phyloP scores from a whole-genome alignment of 495 filamentous ascomycete genomes.

The Aspergillus asperescens region DNA sequence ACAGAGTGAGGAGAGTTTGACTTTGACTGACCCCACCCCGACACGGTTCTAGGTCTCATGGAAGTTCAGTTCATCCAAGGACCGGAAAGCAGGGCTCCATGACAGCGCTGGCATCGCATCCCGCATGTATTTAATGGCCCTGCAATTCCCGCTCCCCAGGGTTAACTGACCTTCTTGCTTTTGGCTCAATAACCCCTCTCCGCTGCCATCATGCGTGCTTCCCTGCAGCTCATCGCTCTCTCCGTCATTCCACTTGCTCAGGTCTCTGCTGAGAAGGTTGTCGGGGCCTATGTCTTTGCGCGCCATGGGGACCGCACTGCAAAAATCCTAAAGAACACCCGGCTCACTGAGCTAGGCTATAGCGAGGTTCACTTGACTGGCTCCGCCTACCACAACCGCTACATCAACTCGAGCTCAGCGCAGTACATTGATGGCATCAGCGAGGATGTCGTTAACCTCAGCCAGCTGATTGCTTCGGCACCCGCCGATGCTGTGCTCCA shows the following conservation, averaged over 20 bases:
- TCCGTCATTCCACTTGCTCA: conserved; percentile 25
- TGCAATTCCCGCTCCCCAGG: not conserved
- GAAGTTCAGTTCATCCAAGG: too few species aligned
- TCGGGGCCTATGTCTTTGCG: conserved; percentile 59
- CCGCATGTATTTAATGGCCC: conserved; percentile 1
- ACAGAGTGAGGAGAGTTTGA: not conserved
- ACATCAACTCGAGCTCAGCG: conserved; percentile 47
- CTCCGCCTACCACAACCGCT: conserved; percentile 57
- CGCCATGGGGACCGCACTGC: conserved; percentile 61
- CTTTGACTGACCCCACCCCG: not conserved
- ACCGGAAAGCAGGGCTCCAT: too few species aligned
- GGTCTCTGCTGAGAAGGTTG: conserved; percentile 52
- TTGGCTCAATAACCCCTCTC: not conserved
- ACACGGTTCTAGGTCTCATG: too few species aligned
- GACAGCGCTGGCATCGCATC: not conserved
- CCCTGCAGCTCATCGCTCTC: conserved; percentile 29
- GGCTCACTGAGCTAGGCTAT: conserved; percentile 57
- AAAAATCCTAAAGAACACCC: conserved; percentile 47
- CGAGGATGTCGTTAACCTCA: conserved; percentile 49
- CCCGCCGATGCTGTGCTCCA: conserved; percentile 60
- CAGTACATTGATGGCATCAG: conserved; percentile 54
- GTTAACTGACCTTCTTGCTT: not conserved
- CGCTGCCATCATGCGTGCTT: conserved; percentile 27
- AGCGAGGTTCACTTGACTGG: conserved; percentile 56
- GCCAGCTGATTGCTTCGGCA: conserved; percentile 52